phyloP scores from a whole-genome alignment of 805 yeast species.

The Saturnispora dispora region DNA sequence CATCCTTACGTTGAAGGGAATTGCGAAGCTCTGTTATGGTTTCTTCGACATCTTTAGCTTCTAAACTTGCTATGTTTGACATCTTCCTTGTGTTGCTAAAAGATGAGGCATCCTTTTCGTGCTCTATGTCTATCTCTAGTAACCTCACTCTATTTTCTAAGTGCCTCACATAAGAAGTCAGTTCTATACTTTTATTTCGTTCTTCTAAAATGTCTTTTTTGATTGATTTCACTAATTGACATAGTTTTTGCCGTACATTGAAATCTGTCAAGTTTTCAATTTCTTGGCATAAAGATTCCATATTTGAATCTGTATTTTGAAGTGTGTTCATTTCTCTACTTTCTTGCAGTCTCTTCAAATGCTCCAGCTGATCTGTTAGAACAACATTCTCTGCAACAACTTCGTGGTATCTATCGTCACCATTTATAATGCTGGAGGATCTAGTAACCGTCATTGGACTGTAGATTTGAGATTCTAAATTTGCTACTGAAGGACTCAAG shows the following conservation, averaged over 20 bases:
- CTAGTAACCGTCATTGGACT: conserved; percentile 14
- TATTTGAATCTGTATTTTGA: neutral
- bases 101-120: neutral
- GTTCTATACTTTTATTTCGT: conserved; percentile 5
- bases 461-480: neutral
- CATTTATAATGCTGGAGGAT: conserved; percentile 20
- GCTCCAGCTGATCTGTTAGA: conserved; percentile 59
- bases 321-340: conserved; percentile 1
- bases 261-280: conserved; percentile 1
- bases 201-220: conserved; percentile 2
- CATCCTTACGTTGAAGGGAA: conserved; percentile 61
- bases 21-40: conserved; percentile 59
- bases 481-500: neutral
- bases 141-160: conserved; percentile 10
- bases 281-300: neutral
- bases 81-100: neutral
- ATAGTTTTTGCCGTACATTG: neutral
- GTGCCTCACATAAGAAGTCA: conserved; percentile 10
- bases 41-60: conserved; percentile 40
- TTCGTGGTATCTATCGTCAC: conserved; percentile 19
- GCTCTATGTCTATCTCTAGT: conserved; percentile 11
- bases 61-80: neutral
- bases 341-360: conserved; percentile 51
- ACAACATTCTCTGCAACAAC: conserved; percentile 54
- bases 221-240: neutral